Conservation (phyloP, 1,284 basidiomycete species). For the Pseudozyma sp. region DNA sequence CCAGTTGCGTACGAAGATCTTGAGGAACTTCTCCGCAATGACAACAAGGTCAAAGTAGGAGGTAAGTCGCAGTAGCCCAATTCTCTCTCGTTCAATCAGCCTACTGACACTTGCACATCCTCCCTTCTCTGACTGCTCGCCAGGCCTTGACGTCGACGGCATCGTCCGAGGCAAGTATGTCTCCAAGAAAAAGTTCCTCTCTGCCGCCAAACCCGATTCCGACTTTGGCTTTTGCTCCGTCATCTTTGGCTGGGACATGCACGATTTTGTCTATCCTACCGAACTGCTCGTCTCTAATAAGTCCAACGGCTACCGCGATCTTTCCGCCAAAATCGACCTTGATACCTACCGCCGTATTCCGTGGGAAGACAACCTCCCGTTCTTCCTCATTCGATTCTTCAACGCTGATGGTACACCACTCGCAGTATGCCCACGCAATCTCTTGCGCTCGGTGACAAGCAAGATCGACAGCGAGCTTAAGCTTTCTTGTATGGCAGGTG, state of each 20-base stretch:
- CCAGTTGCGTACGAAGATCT: slow-evolving; percentile 43
- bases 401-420: slow-evolving; percentile 76
- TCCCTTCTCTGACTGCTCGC: slow-evolving; percentile 1
- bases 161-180: slow-evolving; percentile 93
- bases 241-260: slow-evolving; percentile 58
- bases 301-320: slow-evolving; percentile 89
- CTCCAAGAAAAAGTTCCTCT: slow-evolving; percentile 92
- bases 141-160: slow-evolving; percentile 75
- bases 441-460: slow-evolving; percentile 77
- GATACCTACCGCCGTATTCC: slow-evolving; percentile 83
- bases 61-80: not conserved
- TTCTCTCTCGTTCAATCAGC: not conserved
- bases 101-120: not conserved
- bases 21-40: slow-evolving; percentile 72
- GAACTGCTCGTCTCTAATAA: slow-evolving; percentile 91
- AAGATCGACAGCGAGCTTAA: slow-evolving; percentile 60
- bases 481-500: slow-evolving; percentile 75
- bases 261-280: slow-evolving; percentile 74
- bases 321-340: slow-evolving; percentile 85
- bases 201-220: slow-evolving; percentile 81
- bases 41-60: slow-evolving; percentile 91
- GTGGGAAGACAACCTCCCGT: slow-evolving; percentile 91
- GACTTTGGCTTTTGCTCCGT: slow-evolving; percentile 58
- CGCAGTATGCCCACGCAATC: slow-evolving; percentile 84
- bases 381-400: slow-evolving; percentile 90